Evolutionary conservation across 805 yeast genomes (phyloP), one percentile per base, ranked within the genome.

Genomic region (Candida sakaeoensis): DNA sequence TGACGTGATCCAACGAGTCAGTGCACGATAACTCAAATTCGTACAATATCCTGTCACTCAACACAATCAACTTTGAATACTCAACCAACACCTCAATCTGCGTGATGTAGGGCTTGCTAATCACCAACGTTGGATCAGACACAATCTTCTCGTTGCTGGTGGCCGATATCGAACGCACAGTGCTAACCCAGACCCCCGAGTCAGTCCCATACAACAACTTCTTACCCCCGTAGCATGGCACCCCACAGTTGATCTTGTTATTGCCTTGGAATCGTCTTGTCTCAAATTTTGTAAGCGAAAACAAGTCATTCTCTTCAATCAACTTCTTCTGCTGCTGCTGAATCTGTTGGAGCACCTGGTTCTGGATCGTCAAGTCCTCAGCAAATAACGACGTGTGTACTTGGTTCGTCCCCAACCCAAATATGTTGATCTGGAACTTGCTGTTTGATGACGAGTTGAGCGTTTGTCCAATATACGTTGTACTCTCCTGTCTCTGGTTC

Each of bases 31-130:
- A 70, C 44, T 87, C 95, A 48, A 88, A 68, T 45, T 88, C 87
- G 52, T 80, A 80, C 34, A 93, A 59, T 31, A 80, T 79, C 60
- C 87, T 89, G 59, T 93, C 99, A 16, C 87, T 76, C 40, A 93
- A 69, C 6, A 88, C 81, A 47, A 93, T 68, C 21, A 93, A 65
- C 35, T 90, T 82, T 45, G 86, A 85, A 57, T 89, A 90, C 59
- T 89, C 97, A 46, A 90, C 97, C 49, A 93, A 65, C 1, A 89
- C 95, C 50, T 91, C 96, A 43, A 90, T 72, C 59, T 93, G 99
- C 1, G 89, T 79, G 14, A 93, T 87, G 48, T 85, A 85, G 31
- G 77, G 70, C 52, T 83, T 82, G 37, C 82, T 73, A 19, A 93
- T 77, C 14, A 89, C 79, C 65, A 82, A 78, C 8, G 80, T 75